Conservation (phyloP, 208 protist genomes). For the Angomonas ambiguus region DNA sequence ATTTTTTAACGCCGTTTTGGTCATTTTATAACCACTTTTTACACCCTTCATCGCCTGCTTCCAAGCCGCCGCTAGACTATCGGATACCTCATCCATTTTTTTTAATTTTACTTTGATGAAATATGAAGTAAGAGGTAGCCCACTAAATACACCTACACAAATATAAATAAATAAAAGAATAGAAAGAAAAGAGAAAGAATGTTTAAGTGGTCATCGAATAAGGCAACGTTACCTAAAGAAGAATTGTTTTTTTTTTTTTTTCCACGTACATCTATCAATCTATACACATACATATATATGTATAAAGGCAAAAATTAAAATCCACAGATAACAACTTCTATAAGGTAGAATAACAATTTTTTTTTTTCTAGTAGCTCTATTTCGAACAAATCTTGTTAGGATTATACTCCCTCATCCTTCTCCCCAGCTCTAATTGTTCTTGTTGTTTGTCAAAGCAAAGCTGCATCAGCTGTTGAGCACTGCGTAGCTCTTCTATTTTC, state of each 20-base stretch:
- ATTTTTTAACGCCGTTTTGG: slow-evolving; percentile 62
- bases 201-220: too few relatives aligned
- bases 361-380: neutral
- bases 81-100: slow-evolving; percentile 70
- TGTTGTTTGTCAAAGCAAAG: slow-evolving; percentile 89
- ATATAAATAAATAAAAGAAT: slow-evolving; percentile 8
- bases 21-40: slow-evolving; percentile 68
- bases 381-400: neutral
- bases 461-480: slow-evolving; percentile 81
- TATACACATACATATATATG: too few relatives aligned
- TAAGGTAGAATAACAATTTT: neutral
- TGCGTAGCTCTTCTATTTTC: slow-evolving; percentile 78
- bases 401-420: slow-evolving; percentile 53
- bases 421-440: slow-evolving; percentile 75
- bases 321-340: too few relatives aligned
- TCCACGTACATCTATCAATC: slow-evolving; percentile 5
- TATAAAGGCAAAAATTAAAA: too few relatives aligned
- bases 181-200: neutral
- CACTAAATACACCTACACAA: slow-evolving; percentile 6
- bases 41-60: slow-evolving; percentile 65
- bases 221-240: neutral
- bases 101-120: neutral
- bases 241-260: slow-evolving; percentile 1
- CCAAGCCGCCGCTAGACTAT: slow-evolving; percentile 57
- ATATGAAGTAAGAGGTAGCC: neutral